phyloP scores from a whole-genome alignment of 495 filamentous ascomycete genomes.

The Penicillium pulvis region DNA sequence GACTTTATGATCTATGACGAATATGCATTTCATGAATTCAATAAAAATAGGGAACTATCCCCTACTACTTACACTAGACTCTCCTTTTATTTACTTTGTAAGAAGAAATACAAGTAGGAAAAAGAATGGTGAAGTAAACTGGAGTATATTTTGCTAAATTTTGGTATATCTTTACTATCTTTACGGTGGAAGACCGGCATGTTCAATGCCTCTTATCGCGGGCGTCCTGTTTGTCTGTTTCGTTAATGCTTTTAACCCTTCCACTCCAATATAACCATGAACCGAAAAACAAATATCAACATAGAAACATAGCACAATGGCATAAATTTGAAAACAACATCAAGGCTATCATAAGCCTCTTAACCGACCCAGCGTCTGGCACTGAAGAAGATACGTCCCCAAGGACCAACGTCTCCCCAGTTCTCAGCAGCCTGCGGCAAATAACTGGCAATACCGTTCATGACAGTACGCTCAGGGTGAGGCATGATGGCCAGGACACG shows the following conservation, averaged over 20 bases:
- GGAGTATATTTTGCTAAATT: slow-evolving; percentile 11
- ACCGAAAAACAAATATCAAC: slow-evolving; percentile 19
- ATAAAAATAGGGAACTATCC: not conserved
- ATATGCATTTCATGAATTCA: slow-evolving; percentile 4
- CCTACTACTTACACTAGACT: not conserved
- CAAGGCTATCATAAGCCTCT: slow-evolving; percentile 9
- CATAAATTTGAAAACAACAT: slow-evolving; percentile 4
- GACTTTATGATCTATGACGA: slow-evolving; percentile 9
- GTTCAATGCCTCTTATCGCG: slow-evolving; percentile 4
- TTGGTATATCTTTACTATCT: slow-evolving; percentile 20
- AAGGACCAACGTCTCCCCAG: slow-evolving; percentile 88
- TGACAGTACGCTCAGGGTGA: slow-evolving; percentile 89
- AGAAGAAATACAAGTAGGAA: too few species aligned
- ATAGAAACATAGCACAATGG: slow-evolving; percentile 11
- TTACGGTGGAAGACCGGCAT: slow-evolving; percentile 9
- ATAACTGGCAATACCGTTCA: slow-evolving; percentile 80
- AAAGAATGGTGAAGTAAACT: too few species aligned
- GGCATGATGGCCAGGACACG: slow-evolving; percentile 95
- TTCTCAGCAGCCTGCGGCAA: slow-evolving; percentile 64
- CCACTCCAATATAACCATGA: slow-evolving; percentile 14
- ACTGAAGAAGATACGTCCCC: slow-evolving; percentile 77
- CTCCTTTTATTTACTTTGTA: not conserved
- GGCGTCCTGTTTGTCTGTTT: not conserved
- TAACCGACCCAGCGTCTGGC: slow-evolving; percentile 85
- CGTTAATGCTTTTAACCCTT: slow-evolving; percentile 20